Conservation (phyloP, 805 yeast species). For the Lipomyces japonicus region DNA sequence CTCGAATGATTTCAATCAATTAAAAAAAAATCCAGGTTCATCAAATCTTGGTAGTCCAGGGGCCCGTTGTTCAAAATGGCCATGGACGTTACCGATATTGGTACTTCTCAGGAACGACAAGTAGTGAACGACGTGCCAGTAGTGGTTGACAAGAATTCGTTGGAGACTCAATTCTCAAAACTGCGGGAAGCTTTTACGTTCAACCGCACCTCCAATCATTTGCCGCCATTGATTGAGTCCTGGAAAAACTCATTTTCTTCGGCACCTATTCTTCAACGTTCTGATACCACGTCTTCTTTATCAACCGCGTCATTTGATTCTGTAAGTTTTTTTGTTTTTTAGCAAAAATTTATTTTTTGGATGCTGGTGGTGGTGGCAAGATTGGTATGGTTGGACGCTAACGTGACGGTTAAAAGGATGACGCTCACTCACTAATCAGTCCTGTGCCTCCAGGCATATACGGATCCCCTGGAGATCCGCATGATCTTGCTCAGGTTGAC, state of each 20-base stretch:
- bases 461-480: conserved; percentile 27
- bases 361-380: conserved; percentile 1
- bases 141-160: conserved; percentile 2
- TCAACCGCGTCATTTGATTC: conserved; percentile 12
- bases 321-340: neutral
- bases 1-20: no score
- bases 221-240: conserved; percentile 12
- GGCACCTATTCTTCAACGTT: neutral
- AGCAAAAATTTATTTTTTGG: neutral
- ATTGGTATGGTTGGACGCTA: neutral
- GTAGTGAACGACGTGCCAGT: no score
- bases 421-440: conserved; percentile 6
- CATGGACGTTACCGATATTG: no score
- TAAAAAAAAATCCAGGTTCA: no score
- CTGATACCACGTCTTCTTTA: conserved; percentile 13
- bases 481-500: conserved; percentile 32
- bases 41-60: no score
- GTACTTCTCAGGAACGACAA: no score
- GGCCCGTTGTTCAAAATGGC: no score
- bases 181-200: conserved; percentile 20
- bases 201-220: conserved; percentile 8
- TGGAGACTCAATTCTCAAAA: conserved; percentile 11
- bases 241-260: conserved; percentile 6
- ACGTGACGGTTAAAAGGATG: conserved; percentile 2
- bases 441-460: conserved; percentile 10